These are phyloP conservation scores for Cutaneotrichosporon curvatum DNA, from an alignment of 1,284 basidiomycete species.

Conservation along the genomic window DNA sequence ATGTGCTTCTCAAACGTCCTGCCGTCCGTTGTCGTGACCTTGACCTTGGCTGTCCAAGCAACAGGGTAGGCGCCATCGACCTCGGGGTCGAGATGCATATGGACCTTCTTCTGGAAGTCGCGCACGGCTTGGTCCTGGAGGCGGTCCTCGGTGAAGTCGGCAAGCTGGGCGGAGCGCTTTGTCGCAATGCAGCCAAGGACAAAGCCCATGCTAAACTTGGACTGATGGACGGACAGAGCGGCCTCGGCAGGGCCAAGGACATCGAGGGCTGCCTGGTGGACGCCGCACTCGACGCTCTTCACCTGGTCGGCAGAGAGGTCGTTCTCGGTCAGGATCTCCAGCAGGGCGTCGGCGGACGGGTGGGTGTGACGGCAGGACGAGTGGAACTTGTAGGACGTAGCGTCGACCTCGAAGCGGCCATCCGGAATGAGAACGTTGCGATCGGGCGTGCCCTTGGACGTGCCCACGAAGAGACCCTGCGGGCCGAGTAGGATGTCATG, in stretches of 20 bases:
- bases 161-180: constrained; percentile 4
- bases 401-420: constrained; percentile 6
- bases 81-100: constrained; percentile 3
- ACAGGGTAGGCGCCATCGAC: constrained; percentile 4
- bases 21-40: constrained; percentile 5
- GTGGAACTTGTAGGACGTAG: constrained; percentile 8
- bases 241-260: constrained; percentile 5
- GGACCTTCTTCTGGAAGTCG: constrained; percentile 9
- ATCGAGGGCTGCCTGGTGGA: constrained; percentile 7
- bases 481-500: constrained; percentile 6
- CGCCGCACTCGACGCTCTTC: constrained; percentile 5
- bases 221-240: constrained; percentile 1
- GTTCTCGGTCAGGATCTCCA: constrained; percentile 2
- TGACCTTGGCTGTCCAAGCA: constrained; percentile 3
- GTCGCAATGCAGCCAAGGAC: constrained; percentile 4
- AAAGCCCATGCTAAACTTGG: constrained; percentile 8
- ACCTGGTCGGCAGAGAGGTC: background rate
- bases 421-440: background rate
- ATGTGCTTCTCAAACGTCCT: constrained; percentile 3
- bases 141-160: constrained; percentile 4
- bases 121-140: constrained; percentile 2
- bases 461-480: constrained; percentile 6
- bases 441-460: constrained; percentile 1
- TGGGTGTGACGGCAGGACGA: constrained; percentile 8
- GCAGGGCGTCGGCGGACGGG: constrained; percentile 4